Percentiles rank a stretch among this genome's conserved stretches.
Conservation (phyloP, 2,329 filamentous ascomycete genomes). For the Microcyclospora pomicola region DNA sequence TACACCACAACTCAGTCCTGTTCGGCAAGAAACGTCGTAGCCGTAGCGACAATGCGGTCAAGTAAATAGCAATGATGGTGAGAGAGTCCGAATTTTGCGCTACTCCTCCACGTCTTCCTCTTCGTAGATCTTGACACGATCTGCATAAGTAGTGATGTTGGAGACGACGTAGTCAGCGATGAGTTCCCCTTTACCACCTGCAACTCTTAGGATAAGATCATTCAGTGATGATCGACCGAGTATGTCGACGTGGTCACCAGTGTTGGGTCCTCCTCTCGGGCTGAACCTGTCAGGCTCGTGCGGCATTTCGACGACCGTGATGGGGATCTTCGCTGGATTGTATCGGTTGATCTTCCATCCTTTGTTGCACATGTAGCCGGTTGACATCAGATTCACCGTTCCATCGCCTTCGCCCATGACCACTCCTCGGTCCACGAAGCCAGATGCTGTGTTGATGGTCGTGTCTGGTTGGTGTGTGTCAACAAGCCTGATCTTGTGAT, state of each 20-base stretch:
- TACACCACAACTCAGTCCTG: no score
- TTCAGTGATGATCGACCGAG: constrained; percentile 79
- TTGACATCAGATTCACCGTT: constrained; percentile 82
- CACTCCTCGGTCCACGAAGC: constrained; percentile 66
- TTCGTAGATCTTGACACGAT: constrained; percentile 70
- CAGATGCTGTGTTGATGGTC: constrained; percentile 51
- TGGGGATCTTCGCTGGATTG: constrained; percentile 68
- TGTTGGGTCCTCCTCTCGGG: constrained; percentile 57
- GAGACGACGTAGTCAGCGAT: constrained; percentile 69
- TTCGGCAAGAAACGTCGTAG: no score
- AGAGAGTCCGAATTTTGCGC: no score
- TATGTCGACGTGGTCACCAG: constrained; percentile 89
- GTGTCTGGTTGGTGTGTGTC: constrained; percentile 35
- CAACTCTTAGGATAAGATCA: constrained; percentile 75
- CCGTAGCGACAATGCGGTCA: no score
- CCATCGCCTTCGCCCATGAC: constrained; percentile 92
- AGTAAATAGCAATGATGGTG: no score
- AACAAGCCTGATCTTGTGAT: neutral
- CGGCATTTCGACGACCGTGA: constrained; percentile 88
- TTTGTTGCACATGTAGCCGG: constrained; percentile 92
- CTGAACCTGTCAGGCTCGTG: constrained; percentile 91
- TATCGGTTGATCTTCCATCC: constrained; percentile 91
- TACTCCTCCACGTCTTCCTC: constrained; percentile 27
- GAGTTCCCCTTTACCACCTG: constrained; percentile 66
- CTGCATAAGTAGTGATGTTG: constrained; percentile 69